Conservation (phyloP, 1,284 basidiomycete genomes). For the Thecaphora frezii region DNA sequence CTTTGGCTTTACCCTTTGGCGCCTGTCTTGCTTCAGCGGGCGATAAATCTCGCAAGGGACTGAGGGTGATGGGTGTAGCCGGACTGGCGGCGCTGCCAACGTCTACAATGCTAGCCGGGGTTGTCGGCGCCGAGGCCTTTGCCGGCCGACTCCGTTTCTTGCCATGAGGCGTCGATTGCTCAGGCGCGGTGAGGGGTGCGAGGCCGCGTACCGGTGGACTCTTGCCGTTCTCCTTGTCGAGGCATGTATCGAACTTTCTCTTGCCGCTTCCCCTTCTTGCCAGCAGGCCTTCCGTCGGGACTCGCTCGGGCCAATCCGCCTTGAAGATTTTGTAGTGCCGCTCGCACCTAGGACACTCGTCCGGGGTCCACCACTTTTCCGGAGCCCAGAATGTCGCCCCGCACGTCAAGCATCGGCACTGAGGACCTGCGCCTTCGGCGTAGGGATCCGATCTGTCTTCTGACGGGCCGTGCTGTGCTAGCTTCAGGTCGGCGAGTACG, state of each 20-base stretch:
- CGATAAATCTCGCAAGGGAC: constrained; percentile 1
- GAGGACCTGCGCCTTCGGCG: constrained; percentile 34
- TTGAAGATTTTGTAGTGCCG: constrained; percentile 58
- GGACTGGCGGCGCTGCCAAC: neutral
- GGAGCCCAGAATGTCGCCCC: constrained; percentile 51
- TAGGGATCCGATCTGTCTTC: constrained; percentile 37
- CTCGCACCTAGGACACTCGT: constrained; percentile 56
- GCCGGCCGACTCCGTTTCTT: constrained; percentile 5
- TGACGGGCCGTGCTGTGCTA: constrained; percentile 35
- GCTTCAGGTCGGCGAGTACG: constrained; percentile 26
- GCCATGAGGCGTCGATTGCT: neutral
- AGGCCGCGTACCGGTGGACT: neutral
- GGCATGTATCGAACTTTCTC: constrained; percentile 15
- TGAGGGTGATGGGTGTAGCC: constrained; percentile 4
- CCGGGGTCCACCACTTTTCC: constrained; percentile 57
- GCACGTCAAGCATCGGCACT: constrained; percentile 51
- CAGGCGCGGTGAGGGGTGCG: neutral
- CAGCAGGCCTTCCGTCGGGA: constrained; percentile 27
- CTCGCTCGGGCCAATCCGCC: constrained; percentile 51
- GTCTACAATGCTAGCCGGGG: neutral
- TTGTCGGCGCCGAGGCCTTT: neutral
- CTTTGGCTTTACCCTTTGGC: neutral
- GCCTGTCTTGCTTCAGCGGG: neutral
- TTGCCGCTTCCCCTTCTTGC: constrained; percentile 27
- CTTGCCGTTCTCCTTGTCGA: neutral